Conservation (phyloP, 768 basidiomycete species). For the Lactarius deliciosus region DNA sequence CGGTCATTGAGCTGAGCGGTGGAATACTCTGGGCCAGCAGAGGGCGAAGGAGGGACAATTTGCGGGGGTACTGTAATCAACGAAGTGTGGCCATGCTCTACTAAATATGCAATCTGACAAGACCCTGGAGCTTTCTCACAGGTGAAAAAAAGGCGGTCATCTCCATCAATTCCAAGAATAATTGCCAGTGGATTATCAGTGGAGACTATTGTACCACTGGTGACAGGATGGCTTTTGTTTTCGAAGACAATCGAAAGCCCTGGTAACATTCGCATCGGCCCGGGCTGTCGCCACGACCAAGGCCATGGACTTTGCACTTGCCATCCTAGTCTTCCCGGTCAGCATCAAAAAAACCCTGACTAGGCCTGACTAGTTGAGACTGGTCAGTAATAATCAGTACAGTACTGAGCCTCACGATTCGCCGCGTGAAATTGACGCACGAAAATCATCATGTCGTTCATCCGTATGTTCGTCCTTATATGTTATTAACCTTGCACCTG, state of each 20-base stretch:
- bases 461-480: constrained; percentile 35
- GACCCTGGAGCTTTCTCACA: not conserved
- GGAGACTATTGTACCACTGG: not conserved
- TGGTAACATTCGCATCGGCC: not conserved
- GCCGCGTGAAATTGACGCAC: constrained; percentile 31
- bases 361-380: constrained; percentile 16
- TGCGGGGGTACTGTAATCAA: not conserved
- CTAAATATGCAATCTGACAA: not conserved
- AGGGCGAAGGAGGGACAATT: not conserved
- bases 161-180: not conserved
- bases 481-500: too few relatives aligned
- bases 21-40: not conserved
- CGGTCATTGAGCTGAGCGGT: not conserved
- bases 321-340: too few relatives aligned
- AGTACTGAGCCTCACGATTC: too few relatives aligned
- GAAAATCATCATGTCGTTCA: constrained; percentile 31
- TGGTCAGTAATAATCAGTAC: too few relatives aligned
- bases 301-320: too few relatives aligned
- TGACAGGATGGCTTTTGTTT: too few relatives aligned
- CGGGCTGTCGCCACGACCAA: too few relatives aligned
- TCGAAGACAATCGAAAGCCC: not conserved
- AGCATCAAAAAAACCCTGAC: too few relatives aligned
- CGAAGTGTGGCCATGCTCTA: not conserved
- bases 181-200: not conserved
- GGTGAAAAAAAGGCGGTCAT: not conserved